Evolutionary conservation across 768 basidiomycete genomes (phyloP), one percentile per base, ranked within the genome.

Genomic region (Imleria badia): DNA sequence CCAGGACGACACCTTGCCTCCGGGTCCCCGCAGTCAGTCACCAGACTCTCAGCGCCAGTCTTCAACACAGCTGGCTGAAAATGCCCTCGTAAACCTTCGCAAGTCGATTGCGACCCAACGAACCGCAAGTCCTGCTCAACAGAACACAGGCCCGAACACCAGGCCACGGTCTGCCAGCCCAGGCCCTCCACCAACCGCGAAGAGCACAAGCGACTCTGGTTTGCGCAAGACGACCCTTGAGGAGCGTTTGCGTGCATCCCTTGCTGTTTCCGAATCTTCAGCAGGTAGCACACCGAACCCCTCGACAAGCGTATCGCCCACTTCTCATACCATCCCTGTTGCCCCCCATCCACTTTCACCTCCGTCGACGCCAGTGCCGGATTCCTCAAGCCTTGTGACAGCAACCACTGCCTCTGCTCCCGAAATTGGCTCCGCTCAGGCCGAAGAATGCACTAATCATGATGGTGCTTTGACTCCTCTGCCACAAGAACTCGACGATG

Each of bases 241-340:
- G 70, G 90, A 92, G 54, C 78, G 91, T 42, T 74, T 92, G n/a
- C 81, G 85, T 42, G 85, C 87, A 39, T 80, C 74, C 26, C 79
- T 85, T 60, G 77, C 79, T 20, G 76, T 79, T 48, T 81, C 79
- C 19, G 88, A 90, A 19, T 73, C 77, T 13, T 81, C 81, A 10
- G 73, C 68, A 52, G 55, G 70, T 19, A 73, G 71, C 22, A 75
- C 83, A 1, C 75, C 81, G 6, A 55, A 56, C 39, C 64, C 67
- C 9, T 78, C 82, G 19, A 63, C 73, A 7, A 74, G 72, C 38
- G 67, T 72, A 17, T 78, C 83, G 5, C 76, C 83, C 13, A 56
- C 66, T 9, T 72, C 78, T 19, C 54, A 51, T 49, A 23, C 44
- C 15, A 53, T 56, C 38, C 61, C 60, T 17, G 66, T 65, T 44